Conservation (phyloP, 108 stramenopile species). For the Nitzschia sp. region DNA sequence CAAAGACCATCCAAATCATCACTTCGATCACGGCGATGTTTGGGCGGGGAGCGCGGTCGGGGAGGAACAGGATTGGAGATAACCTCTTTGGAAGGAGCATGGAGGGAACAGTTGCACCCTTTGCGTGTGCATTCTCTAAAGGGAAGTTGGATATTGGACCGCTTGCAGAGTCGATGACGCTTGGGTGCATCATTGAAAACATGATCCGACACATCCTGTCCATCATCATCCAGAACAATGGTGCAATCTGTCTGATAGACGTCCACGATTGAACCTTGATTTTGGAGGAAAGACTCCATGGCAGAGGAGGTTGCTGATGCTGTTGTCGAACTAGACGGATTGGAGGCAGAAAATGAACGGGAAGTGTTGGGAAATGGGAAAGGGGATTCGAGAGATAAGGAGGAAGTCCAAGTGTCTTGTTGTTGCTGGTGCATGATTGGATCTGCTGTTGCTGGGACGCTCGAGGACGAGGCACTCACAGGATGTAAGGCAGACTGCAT, state of each 20-base stretch:
- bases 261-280: neutral
- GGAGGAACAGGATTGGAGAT: neutral
- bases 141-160: slow-evolving; percentile 2
- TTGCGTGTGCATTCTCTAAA: neutral
- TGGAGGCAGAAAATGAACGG: no score
- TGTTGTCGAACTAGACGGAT: no score
- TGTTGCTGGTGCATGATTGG: no score
- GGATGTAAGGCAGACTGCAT: no score
- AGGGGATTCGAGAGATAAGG: no score
- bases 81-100: neutral
- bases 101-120: neutral
- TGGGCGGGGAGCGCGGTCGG: neutral
- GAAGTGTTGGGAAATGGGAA: no score
- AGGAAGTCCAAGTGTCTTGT: no score
- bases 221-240: neutral
- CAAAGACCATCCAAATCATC: slow-evolving; percentile 13
- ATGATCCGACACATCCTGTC: neutral
- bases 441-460: no score
- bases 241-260: slow-evolving; percentile 8
- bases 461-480: no score
- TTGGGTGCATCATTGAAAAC: neutral
- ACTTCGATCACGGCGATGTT: slow-evolving; percentile 1
- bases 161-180: neutral
- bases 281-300: no score
- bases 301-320: no score